Percentiles rank a stretch among this genome's conserved stretches.
These are phyloP conservation scores for Cyberlindnera galapagoensis DNA, from an alignment of 805 yeast species.

Conservation along the genomic window DNA sequence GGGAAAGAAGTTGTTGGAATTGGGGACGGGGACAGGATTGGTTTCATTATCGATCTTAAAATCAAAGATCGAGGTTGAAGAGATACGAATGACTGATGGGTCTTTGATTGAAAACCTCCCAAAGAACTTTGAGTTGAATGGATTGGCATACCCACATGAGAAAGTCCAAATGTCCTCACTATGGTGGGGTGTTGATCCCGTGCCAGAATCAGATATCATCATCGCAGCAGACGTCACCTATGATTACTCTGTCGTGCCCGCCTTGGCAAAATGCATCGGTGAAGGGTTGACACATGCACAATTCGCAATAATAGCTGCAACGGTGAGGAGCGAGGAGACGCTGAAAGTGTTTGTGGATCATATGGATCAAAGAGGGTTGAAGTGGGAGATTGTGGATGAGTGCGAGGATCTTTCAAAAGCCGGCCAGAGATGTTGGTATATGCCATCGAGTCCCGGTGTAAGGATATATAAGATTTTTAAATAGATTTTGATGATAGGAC, in stretches of 20 bases:
- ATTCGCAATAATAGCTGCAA: slow-evolving; percentile 59
- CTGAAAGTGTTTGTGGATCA: slow-evolving; percentile 34
- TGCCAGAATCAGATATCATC: slow-evolving; percentile 36
- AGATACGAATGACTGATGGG: slow-evolving; percentile 59
- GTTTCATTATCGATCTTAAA: slow-evolving; percentile 41
- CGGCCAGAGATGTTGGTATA: slow-evolving; percentile 20
- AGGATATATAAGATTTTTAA: slow-evolving; percentile 10
- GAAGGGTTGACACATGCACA: slow-evolving; percentile 16
- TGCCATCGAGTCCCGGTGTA: slow-evolving; percentile 14
- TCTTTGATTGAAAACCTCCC: slow-evolving; percentile 42
- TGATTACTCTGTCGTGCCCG: slow-evolving; percentile 55
- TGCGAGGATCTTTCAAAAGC: slow-evolving; percentile 18
- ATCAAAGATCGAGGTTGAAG: slow-evolving; percentile 7
- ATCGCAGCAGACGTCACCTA: slow-evolving; percentile 89
- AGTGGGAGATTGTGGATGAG: slow-evolving; percentile 11
- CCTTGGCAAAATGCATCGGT: slow-evolving; percentile 42
- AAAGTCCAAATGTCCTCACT: slow-evolving; percentile 31
- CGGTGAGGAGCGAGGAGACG: slow-evolving; percentile 60
- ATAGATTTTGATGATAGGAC: not conserved
- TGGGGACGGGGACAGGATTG: slow-evolving; percentile 90
- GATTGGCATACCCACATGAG: slow-evolving; percentile 14
- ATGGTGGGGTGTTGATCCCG: slow-evolving; percentile 53
- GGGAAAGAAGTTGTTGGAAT: slow-evolving; percentile 45
- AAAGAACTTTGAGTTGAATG: slow-evolving; percentile 41
- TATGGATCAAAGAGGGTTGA: slow-evolving; percentile 21